phyloP scores from a whole-genome alignment of 179 eudicot genomes.

The Gypsophila paniculata region DNA sequence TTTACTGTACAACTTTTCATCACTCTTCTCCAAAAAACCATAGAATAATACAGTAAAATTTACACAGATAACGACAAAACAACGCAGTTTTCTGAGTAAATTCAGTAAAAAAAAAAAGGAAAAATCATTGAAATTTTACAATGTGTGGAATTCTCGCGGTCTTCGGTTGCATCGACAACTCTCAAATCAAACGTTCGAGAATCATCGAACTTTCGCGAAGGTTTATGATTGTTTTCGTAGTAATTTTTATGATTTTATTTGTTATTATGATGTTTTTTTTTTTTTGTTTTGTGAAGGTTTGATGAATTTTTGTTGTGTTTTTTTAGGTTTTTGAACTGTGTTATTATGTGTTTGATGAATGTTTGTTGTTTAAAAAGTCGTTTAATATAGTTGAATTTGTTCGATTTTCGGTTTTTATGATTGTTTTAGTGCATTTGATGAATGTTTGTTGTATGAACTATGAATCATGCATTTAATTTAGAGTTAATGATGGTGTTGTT shows the following conservation, averaged over 20 bases:
- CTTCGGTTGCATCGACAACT: constrained; percentile 74
- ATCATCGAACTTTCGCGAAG: constrained; percentile 90
- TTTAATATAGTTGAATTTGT: no score
- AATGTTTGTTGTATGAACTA: no score
- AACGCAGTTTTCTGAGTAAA: neutral
- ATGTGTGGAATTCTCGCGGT: constrained; percentile 99
- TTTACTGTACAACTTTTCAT: no score
- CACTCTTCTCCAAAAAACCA: neutral
- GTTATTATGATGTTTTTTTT: no score
- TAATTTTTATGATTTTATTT: no score
- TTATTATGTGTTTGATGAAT: neutral
- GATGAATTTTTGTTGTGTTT: no score
- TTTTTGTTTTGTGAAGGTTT: no score
- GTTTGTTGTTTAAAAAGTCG: no score
- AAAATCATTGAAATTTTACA: neutral
- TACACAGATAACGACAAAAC: neutral
- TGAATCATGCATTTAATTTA: no score
- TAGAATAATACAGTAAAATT: neutral
- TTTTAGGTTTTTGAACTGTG: constrained; percentile 4
- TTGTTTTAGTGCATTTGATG: no score
- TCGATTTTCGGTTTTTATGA: no score
- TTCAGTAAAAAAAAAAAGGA: constrained; percentile 4
- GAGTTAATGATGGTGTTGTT: no score
- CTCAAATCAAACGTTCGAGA: constrained; percentile 73
- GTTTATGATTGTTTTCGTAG: constrained; percentile 21